Evolutionary conservation across 163 green algal species (phyloP).

Genomic region (Scenedesmus sp.): DNA sequence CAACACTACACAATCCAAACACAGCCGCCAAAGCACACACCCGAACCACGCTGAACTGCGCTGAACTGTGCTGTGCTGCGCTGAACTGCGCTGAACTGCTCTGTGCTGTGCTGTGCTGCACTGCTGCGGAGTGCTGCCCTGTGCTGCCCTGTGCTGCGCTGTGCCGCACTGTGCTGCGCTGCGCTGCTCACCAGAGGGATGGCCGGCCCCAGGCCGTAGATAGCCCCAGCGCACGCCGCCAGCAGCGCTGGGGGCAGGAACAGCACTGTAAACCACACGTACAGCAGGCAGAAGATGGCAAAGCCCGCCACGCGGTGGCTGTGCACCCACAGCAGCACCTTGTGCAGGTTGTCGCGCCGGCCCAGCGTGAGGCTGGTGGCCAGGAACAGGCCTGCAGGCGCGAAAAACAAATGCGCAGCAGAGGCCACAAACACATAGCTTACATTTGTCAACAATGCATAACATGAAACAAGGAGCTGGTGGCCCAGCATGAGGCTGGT

Average conservation of each 20-base stretch:
- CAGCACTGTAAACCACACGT: constrained; percentile 39
- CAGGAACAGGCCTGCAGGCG: constrained; percentile 28
- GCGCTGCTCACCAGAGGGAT: constrained; percentile 68
- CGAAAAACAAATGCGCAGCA: no score
- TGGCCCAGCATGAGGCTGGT: neutral
- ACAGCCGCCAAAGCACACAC: no score
- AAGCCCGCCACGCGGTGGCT: constrained; percentile 28
- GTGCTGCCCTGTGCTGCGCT: neutral
- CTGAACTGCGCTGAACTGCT: no score
- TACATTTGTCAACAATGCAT: no score
- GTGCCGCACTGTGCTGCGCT: neutral
- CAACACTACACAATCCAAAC: no score
- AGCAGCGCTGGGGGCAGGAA: constrained; percentile 44
- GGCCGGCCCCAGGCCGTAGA: constrained; percentile 72
- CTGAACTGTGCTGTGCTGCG: no score
- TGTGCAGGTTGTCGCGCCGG: constrained; percentile 44
- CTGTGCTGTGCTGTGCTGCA: neutral
- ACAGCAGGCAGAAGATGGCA: constrained; percentile 47
- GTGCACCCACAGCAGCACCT: constrained; percentile 47
- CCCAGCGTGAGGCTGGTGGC: constrained; percentile 29
- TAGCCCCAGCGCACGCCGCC: constrained; percentile 58
- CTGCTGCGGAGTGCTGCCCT: no score
- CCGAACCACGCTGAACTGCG: no score
- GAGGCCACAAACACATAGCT: neutral
- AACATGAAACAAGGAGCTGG: neutral